Evolutionary conservation across 768 basidiomycete genomes (phyloP), one percentile per base, ranked within the genome.

Genomic region (Mycena haematopus): DNA sequence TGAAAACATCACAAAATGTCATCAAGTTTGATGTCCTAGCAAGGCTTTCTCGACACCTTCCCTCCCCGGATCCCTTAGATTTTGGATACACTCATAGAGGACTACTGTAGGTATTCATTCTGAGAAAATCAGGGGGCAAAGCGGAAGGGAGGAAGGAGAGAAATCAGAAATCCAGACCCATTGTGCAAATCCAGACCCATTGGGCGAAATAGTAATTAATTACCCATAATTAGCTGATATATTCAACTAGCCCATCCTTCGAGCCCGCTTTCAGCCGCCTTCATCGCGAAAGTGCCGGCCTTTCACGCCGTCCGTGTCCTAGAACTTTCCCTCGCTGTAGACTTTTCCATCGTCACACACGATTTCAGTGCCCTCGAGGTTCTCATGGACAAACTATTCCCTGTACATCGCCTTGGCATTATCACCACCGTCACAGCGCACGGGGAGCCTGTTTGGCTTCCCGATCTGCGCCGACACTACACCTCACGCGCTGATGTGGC

Each of bases 311-410:
- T 63, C 13, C 50, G 29, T 14, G 44, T 24, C 1, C 62, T 62
- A 1, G 61, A 57, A 19, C 61, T 62, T 13, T 57, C 61, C 8
- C 51, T 57, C n/a, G 38, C 25, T 11, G 9, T 62, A 19, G 27
- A 52, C 10, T 55, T 55, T 15, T 62, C 56, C 3, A 49, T 19
- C 0, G 45, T 36, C 25, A 46, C 60, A 2, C 61, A 62, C 38
- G 55, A 62, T n/a, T 49, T 62, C 42, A 52, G 56, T 17, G 51
- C 33, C 13, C 51, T 63, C 6, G 52, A 63, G 38, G 24, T 24
- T 21, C 36, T 63, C 13, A 25, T 63, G 14, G 22, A 38, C 2
- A 19, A 33, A 27, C 56, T 63, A 2, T 35, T 58, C 10, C 62
- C 62, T 1, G 3, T 33, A 2, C 44, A 53, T 25, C 51, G 45